Evolutionary conservation across 2,329 filamentous ascomycete genomes (phyloP).

Genomic region (Diplodia mutila): DNA sequence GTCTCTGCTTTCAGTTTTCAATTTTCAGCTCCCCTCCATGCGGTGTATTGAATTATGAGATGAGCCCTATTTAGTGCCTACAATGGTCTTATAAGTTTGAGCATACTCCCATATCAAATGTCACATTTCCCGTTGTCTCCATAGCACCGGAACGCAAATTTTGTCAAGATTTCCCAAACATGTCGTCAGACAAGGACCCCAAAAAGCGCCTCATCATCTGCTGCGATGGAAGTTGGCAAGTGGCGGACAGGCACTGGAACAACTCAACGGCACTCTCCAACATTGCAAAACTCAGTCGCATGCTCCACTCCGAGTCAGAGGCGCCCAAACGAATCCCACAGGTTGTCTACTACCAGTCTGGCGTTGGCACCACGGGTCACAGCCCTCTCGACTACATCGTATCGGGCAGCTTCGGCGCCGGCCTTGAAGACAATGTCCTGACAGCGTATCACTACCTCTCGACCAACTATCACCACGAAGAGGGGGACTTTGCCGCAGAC

Average conservation of each 20-base stretch:
- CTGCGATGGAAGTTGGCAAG: constrained; percentile 42
- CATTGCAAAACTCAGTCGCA: constrained; percentile 54
- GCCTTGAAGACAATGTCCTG: constrained; percentile 52
- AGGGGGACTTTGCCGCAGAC: constrained; percentile 53
- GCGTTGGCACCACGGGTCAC: constrained; percentile 45
- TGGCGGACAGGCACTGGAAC: constrained; percentile 3
- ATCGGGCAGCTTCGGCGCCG: constrained; percentile 33
- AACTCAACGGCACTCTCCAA: constrained; percentile 49
- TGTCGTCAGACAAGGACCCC: neutral
- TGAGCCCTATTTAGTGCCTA: neutral
- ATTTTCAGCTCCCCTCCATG: neutral
- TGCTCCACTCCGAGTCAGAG: constrained; percentile 52
- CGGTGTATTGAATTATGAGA: neutral
- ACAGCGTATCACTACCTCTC: constrained; percentile 56
- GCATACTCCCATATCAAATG: neutral
- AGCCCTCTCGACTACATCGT: neutral
- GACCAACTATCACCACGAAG: constrained; percentile 56
- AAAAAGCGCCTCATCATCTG: constrained; percentile 37
- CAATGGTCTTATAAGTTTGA: neutral
- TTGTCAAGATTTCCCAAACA: neutral
- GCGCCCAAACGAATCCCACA: constrained; percentile 52
- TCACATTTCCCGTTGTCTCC: too few species aligned
- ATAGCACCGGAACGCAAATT: neutral
- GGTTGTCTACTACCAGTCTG: constrained; percentile 56
- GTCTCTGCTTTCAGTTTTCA: neutral